These are phyloP conservation scores for Xanthoceras sorbifolium DNA, from an alignment of 345 rosid genomes.

Conservation along the genomic window DNA sequence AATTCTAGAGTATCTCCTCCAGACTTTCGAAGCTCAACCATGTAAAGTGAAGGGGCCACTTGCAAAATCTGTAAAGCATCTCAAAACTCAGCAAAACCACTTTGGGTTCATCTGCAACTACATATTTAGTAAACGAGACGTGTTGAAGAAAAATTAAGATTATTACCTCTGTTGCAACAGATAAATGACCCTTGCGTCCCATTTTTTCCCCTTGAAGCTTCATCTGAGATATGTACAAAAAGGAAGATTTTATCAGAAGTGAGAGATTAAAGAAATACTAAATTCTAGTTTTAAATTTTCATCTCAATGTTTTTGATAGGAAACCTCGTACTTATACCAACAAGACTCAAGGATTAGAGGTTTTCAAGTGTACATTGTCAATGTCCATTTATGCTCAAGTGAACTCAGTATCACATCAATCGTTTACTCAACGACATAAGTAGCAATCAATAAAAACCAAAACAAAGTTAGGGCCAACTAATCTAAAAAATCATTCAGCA, in stretches of 20 bases:
- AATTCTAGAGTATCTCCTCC: conserved; percentile 98
- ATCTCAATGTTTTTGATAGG: too few species aligned
- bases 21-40: conserved; percentile 95
- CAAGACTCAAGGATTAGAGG: background rate
- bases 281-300: background rate
- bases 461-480: background rate
- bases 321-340: background rate
- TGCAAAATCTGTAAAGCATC: conserved; percentile 61
- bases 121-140: background rate
- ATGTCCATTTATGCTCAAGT: background rate
- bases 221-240: conserved; percentile 47
- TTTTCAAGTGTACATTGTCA: background rate
- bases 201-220: conserved; percentile 90
- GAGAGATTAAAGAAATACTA: conserved; percentile 10
- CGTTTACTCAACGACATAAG: background rate
- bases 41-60: conserved; percentile 95
- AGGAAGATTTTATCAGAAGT: background rate
- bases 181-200: conserved; percentile 99
- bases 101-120: background rate
- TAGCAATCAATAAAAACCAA: background rate
- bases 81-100: conserved; percentile 3
- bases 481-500: background rate
- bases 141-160: background rate
- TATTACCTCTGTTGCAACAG: conserved; percentile 87
- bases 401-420: background rate